Evolutionary conservation across 163 green algal species (phyloP).

Genomic region (Scenedesmus sp.): DNA sequence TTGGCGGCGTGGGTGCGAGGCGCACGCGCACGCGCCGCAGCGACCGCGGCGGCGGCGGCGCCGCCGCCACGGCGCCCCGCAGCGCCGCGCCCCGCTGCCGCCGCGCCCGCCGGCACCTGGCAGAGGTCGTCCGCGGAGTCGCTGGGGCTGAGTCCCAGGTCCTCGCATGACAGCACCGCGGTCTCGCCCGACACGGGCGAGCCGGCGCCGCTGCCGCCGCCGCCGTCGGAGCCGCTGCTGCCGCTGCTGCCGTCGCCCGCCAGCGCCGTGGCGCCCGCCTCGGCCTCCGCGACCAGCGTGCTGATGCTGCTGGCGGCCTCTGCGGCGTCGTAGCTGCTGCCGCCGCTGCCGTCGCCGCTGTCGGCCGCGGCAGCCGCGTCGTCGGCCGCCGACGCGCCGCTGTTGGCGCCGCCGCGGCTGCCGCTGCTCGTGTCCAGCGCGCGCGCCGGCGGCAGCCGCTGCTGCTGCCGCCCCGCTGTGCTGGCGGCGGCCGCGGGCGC

Average conservation of each 20-base stretch:
- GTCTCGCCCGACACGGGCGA: not conserved
- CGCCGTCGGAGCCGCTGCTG: no score
- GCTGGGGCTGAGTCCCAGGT: not conserved
- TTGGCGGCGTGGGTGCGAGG: no score
- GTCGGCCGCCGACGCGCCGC: no score
- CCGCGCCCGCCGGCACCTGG: no score
- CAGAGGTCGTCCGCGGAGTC: constrained; percentile 28
- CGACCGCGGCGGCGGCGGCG: no score
- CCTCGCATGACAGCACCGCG: constrained; percentile 2
- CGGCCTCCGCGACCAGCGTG: constrained; percentile 12
- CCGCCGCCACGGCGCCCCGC: no score
- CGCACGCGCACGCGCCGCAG: no score
- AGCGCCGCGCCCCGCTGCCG: not conserved
- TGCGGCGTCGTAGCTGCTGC: not conserved
- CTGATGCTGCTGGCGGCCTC: not conserved
- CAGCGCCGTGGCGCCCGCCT: no score
- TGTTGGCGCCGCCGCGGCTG: not conserved
- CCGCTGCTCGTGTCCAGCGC: not conserved
- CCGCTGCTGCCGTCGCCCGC: not conserved
- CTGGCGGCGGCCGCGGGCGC: not conserved
- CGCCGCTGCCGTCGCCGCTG: not conserved
- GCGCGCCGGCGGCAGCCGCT: not conserved
- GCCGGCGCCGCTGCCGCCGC: not conserved
- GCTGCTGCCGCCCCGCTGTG: not conserved
- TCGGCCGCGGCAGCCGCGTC: no score